Percentiles rank a stretch among this genome's conserved stretches.
Evolutionary conservation across 2,329 filamentous ascomycete genomes (phyloP).

Genomic region (Apiospora koreana): DNA sequence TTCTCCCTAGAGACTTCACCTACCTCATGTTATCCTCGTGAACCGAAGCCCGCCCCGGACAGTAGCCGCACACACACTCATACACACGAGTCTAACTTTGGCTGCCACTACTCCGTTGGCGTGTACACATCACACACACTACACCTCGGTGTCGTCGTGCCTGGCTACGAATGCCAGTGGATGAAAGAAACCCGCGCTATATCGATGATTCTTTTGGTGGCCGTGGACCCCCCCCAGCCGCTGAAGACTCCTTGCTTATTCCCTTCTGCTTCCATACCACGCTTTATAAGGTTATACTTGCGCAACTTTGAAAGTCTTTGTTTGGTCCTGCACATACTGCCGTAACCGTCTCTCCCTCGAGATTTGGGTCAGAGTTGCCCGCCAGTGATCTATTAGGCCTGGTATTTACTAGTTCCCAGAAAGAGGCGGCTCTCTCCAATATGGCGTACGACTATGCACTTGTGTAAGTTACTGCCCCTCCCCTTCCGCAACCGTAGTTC

Average conservation of each 20-base stretch:
- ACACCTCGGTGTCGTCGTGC: neutral
- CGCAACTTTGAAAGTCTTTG: neutral
- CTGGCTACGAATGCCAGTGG: neutral
- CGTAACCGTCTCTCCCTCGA: neutral
- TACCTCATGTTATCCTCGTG: neutral
- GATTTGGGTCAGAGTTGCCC: constrained; percentile 3
- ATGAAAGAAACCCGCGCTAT: neutral
- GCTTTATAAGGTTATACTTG: constrained; percentile 6
- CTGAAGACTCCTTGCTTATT: constrained; percentile 2
- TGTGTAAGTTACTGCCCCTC: constrained; percentile 49
- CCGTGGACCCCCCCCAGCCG: neutral
- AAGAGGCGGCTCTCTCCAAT: neutral
- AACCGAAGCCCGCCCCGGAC: neutral
- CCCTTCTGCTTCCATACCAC: neutral
- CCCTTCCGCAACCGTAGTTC: neutral
- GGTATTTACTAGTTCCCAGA: neutral
- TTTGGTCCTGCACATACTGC: neutral
- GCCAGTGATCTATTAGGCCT: constrained; percentile 3
- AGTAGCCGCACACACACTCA: neutral
- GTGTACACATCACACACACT: neutral
- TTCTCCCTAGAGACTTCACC: neutral
- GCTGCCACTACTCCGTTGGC: neutral
- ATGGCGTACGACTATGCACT: constrained; percentile 65
- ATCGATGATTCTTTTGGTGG: neutral
- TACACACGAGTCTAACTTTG: neutral